These are phyloP conservation scores for Ceratocystis variospora DNA, from an alignment of 2,329 filamentous ascomycete genomes.

Conservation along the genomic window DNA sequence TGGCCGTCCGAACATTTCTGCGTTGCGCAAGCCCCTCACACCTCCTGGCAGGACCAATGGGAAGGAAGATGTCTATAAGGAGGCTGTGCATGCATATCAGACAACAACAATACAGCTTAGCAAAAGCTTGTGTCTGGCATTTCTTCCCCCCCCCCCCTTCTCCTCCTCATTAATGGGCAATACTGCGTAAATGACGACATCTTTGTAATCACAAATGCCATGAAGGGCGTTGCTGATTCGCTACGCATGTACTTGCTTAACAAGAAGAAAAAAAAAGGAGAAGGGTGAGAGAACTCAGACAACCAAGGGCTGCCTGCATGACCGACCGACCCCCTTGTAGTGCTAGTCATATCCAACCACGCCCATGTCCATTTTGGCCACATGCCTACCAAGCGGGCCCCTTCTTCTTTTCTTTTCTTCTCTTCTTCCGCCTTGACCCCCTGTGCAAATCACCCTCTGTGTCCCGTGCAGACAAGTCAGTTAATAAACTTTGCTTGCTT, in stretches of 20 bases:
- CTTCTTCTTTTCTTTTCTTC: not conserved
- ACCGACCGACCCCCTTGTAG: not conserved
- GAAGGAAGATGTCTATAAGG: not conserved
- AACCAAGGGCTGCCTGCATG: not conserved
- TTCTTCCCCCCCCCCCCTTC: not conserved
- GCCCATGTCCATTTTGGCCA: not conserved
- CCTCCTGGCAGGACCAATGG: too few species aligned
- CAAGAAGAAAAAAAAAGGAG: not conserved
- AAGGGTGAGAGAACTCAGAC: not conserved
- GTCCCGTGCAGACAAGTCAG: not conserved
- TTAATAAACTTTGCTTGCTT: not conserved
- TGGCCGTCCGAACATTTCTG: not conserved
- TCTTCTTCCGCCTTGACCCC: not conserved
- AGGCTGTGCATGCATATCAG: not conserved
- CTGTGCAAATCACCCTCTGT: not conserved
- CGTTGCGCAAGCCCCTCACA: not conserved
- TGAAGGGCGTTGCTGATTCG: too few species aligned
- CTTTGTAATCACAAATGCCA: not conserved
- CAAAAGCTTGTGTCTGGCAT: not conserved
- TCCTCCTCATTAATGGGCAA: not conserved
- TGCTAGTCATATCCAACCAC: not conserved
- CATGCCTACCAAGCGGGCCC: not conserved
- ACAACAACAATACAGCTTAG: not conserved
- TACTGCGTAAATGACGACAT: not conserved
- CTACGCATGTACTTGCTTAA: too few species aligned